phyloP scores from a whole-genome alignment of 202 grass and related monocot genomes.

The Setaria viridis region DNA sequence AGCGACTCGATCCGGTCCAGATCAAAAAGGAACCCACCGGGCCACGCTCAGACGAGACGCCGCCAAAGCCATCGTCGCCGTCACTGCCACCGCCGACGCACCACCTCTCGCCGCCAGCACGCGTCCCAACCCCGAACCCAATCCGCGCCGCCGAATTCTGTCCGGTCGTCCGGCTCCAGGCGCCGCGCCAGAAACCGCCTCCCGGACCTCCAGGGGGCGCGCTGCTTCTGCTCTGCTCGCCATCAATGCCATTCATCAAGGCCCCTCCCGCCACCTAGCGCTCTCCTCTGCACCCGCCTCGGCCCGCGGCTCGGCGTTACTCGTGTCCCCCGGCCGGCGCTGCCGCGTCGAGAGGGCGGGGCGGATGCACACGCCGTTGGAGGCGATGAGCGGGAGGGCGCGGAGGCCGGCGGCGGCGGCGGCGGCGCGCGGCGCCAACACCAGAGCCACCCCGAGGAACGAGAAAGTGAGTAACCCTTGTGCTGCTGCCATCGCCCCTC shows the following conservation, averaged over 20 bases:
- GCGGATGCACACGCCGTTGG: conserved; percentile 28
- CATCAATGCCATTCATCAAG: conserved; percentile 36
- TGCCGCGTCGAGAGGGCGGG: background rate
- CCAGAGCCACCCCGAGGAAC: conserved; percentile 58
- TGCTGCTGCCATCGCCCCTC: background rate
- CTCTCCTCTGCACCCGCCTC: background rate
- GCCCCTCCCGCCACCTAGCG: background rate
- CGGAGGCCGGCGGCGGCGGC: conserved; percentile 39
- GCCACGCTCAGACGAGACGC: conserved; percentile 12
- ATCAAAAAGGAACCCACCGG: background rate
- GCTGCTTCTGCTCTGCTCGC: background rate
- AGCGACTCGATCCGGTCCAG: background rate
- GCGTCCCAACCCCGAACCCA: background rate
- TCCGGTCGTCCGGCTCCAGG: conserved; percentile 25
- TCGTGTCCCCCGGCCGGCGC: background rate
- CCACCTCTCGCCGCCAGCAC: background rate
- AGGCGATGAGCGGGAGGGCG: conserved; percentile 15
- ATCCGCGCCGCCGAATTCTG: conserved; percentile 11
- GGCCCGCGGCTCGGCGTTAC: background rate
- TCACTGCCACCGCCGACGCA: background rate
- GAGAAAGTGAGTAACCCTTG: conserved; percentile 60
- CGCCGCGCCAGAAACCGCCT: background rate
- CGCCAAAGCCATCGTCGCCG: conserved; percentile 7
- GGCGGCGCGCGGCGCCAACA: conserved; percentile 21
- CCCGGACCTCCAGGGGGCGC: background rate